These are phyloP conservation scores for Gentiana straminea DNA, from an alignment of 257 asterid species.

Conservation along the genomic window DNA sequence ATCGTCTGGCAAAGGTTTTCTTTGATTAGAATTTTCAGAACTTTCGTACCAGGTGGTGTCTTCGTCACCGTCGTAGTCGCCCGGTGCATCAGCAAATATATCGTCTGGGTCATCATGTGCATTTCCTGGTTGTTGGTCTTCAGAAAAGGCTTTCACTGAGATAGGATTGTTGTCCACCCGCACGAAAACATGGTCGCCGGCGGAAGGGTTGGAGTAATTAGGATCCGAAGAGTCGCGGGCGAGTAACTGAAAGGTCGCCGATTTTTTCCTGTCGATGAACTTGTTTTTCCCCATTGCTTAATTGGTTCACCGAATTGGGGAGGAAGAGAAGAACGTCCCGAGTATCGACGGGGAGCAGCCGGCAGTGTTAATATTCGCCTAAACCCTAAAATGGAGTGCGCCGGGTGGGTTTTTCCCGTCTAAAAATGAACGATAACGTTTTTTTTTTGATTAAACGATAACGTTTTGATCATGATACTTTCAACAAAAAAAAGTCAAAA, in stretches of 20 bases:
- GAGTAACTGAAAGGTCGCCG: conserved; percentile 80
- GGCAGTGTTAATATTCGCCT: too few relatives aligned
- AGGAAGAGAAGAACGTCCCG: not conserved
- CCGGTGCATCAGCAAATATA: conserved; percentile 56
- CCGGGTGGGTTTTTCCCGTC: too few relatives aligned
- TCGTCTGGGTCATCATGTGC: conserved; percentile 24
- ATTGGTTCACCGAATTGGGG: not conserved
- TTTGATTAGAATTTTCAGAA: conserved; percentile 4
- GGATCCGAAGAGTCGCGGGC: conserved; percentile 87
- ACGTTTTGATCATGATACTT: too few relatives aligned
- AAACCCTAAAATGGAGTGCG: too few relatives aligned
- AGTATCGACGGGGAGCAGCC: too few relatives aligned
- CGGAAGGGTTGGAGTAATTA: conserved; percentile 40
- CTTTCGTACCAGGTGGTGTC: conserved; percentile 9
- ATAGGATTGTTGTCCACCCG: conserved; percentile 64
- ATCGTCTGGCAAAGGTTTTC: conserved; percentile 41
- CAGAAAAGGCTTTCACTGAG: conserved; percentile 24
- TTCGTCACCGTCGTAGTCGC: conserved; percentile 25
- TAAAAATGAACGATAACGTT: too few relatives aligned
- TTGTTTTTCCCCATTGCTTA: conserved; percentile 51
- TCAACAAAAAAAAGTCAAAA: too few relatives aligned
- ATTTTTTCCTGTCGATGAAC: conserved; percentile 73
- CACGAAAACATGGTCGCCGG: conserved; percentile 66
- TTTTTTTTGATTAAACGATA: too few relatives aligned
- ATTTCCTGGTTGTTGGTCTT: conserved; percentile 12